These are phyloP conservation scores for Claviceps spartinae DNA, from an alignment of 2,329 filamentous ascomycete species.

Conservation along the genomic window DNA sequence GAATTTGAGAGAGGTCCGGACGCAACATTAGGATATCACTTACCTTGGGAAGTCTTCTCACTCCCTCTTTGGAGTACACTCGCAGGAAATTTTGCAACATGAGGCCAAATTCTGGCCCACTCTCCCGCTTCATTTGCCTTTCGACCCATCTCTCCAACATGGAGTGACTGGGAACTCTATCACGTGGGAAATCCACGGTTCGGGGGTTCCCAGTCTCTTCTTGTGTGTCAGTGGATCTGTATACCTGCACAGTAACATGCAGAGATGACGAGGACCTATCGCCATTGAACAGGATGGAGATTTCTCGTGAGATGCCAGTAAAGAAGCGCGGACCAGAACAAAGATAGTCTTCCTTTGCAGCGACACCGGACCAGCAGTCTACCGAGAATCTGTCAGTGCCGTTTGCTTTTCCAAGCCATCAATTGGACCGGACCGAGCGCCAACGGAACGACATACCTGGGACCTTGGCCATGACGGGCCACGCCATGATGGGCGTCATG, in stretches of 20 bases:
- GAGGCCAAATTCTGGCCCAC: constrained; percentile 18
- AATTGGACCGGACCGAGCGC: constrained; percentile 1
- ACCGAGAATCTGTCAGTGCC: constrained; percentile 10
- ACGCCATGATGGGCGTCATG: constrained; percentile 22
- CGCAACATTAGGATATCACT: constrained; percentile 1
- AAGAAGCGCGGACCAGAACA: constrained; percentile 22
- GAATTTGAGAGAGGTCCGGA: too few relatives aligned
- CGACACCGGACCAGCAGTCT: constrained; percentile 26
- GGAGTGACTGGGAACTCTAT: constrained; percentile 22
- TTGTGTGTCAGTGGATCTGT: constrained; percentile 18
- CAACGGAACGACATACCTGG: constrained; percentile 17
- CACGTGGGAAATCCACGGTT: constrained; percentile 24
- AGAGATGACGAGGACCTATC: constrained; percentile 25
- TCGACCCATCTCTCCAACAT: constrained; percentile 25
- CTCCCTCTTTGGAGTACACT: constrained; percentile 21
- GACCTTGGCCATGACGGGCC: constrained; percentile 25
- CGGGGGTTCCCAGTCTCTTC: constrained; percentile 17
- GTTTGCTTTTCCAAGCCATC: background rate
- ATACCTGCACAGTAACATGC: constrained; percentile 25
- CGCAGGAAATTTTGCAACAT: constrained; percentile 25
- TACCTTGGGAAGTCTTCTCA: constrained; percentile 25
- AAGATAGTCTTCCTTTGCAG: constrained; percentile 20
- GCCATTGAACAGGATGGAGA: constrained; percentile 22
- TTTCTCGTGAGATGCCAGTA: constrained; percentile 22
- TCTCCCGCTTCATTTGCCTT: constrained; percentile 22